These are phyloP conservation scores for Dysphania ambrosioides DNA, from an alignment of 148 eudicot species.

Conservation along the genomic window DNA sequence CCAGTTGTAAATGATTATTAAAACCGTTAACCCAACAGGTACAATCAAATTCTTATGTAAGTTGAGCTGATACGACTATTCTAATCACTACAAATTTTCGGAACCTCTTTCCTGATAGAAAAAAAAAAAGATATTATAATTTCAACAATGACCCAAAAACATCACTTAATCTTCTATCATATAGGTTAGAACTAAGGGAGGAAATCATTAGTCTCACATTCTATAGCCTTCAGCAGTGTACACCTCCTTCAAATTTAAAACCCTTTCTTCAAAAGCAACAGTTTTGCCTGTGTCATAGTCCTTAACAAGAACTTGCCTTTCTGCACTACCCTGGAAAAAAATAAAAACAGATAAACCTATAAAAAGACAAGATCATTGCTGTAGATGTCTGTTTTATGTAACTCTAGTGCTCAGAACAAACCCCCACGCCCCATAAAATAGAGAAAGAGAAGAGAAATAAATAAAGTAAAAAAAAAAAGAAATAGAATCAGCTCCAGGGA, in stretches of 20 bases:
- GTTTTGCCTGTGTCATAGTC: constrained; percentile 67
- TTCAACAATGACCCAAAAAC: background rate
- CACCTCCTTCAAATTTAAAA: constrained; percentile 81
- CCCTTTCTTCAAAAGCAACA: constrained; percentile 67
- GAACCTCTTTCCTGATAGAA: too few species aligned
- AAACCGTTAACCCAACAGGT: too few species aligned
- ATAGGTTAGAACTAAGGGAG: background rate
- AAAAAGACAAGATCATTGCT: constrained; percentile 11
- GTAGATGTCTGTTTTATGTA: background rate
- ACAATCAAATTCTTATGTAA: too few species aligned
- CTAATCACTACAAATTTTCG: too few species aligned
- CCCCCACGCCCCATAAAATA: background rate
- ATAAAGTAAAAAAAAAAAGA: background rate
- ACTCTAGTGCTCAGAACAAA: background rate
- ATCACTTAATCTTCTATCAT: background rate
- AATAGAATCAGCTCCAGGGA: background rate
- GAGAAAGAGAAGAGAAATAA: background rate
- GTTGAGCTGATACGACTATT: too few species aligned
- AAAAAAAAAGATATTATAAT: background rate
- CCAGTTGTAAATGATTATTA: too few species aligned
- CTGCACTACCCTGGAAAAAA: constrained; percentile 58
- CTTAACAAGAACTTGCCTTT: constrained; percentile 87
- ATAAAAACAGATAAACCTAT: constrained; percentile 4
- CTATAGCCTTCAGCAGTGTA: constrained; percentile 73
- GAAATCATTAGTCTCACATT: constrained; percentile 49